Conservation (phyloP, 306 rosid species). For the Lagenaria siceraria region DNA sequence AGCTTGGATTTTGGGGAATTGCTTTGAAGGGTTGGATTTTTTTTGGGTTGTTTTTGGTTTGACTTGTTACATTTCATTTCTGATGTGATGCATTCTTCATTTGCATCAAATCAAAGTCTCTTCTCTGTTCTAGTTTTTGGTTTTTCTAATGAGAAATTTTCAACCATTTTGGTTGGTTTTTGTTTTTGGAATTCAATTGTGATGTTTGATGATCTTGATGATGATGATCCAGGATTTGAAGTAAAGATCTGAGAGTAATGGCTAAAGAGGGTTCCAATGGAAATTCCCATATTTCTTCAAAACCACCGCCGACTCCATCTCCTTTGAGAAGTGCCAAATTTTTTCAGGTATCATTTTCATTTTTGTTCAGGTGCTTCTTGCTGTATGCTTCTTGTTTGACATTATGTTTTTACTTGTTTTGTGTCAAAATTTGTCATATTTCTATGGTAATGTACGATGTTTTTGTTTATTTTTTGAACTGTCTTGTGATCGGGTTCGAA, state of each 20-base stretch:
- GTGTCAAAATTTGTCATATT: background rate
- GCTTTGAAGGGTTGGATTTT: background rate
- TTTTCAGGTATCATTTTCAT: slow-evolving; percentile 40
- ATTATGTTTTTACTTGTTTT: background rate
- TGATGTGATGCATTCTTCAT: background rate
- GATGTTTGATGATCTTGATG: background rate
- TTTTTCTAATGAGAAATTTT: background rate
- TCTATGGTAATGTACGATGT: background rate
- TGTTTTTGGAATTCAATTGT: background rate
- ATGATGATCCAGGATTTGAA: background rate
- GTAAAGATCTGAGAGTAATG: slow-evolving; percentile 30
- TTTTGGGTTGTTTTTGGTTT: background rate
- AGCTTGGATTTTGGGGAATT: background rate
- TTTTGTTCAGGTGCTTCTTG: background rate
- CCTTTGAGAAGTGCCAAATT: slow-evolving; percentile 81
- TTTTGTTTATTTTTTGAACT: background rate
- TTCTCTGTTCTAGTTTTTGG: background rate
- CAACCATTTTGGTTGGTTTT: background rate
- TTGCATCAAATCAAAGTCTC: background rate
- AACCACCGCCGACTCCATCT: slow-evolving; percentile 75
- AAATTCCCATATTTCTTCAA: slow-evolving; percentile 23
- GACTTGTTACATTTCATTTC: background rate
- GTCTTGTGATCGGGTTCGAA: background rate
- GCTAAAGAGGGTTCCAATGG: slow-evolving; percentile 55
- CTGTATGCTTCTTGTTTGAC: background rate